Evolutionary conservation across 2,329 filamentous ascomycete species (phyloP).

Genomic region (Penicillium aurantiogriseum): DNA sequence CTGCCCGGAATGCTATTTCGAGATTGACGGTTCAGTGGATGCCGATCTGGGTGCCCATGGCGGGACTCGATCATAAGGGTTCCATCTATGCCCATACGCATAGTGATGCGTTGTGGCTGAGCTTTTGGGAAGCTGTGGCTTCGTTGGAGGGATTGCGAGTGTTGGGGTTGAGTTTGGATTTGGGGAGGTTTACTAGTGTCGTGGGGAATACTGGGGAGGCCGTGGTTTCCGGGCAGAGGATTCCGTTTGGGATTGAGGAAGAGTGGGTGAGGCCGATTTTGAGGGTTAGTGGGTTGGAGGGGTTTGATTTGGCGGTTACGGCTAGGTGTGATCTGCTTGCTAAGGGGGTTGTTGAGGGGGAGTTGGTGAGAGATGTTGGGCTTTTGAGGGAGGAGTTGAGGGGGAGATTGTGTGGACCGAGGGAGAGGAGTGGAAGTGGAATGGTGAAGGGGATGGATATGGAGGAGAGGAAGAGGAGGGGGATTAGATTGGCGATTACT

Average conservation of each 20-base stretch:
- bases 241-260: slow-evolving; percentile 28
- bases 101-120: slow-evolving; percentile 34
- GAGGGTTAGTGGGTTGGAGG: slow-evolving; percentile 27
- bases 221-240: slow-evolving; percentile 22
- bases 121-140: slow-evolving; percentile 32
- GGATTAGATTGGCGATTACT: slow-evolving; percentile 30
- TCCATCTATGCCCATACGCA: slow-evolving; percentile 40
- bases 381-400: slow-evolving; percentile 28
- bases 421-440: neutral
- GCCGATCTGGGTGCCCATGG: slow-evolving; percentile 37
- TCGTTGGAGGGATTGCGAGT: slow-evolving; percentile 19
- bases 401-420: slow-evolving; percentile 25
- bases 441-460: neutral
- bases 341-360: slow-evolving; percentile 28
- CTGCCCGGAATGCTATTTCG: slow-evolving; percentile 20
- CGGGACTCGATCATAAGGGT: slow-evolving; percentile 28
- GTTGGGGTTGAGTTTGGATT: slow-evolving; percentile 30
- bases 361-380: slow-evolving; percentile 28
- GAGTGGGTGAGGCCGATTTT: slow-evolving; percentile 34
- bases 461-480: neutral
- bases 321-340: slow-evolving; percentile 32
- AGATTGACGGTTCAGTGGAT: slow-evolving; percentile 35
- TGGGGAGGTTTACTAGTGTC: slow-evolving; percentile 31
- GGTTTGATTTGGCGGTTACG: slow-evolving; percentile 37
- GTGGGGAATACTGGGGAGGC: slow-evolving; percentile 10